phyloP scores from a whole-genome alignment of 768 basidiomycete species.

The Psilocybe sp. region DNA sequence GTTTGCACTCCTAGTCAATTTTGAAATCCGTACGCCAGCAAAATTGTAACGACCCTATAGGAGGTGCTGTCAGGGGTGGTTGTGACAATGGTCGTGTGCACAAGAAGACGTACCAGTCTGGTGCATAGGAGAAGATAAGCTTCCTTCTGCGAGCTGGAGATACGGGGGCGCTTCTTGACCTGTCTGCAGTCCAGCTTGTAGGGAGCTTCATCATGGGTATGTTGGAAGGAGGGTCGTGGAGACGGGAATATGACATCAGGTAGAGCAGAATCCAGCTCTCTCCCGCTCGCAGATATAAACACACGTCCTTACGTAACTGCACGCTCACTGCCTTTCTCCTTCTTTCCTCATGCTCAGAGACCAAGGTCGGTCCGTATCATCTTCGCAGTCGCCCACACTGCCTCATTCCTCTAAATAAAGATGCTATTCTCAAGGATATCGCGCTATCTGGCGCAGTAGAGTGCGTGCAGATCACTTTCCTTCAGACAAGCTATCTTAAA shows the following conservation, averaged over 20 bases:
- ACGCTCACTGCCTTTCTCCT: too few relatives aligned
- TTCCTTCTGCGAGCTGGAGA: slow-evolving; percentile 32
- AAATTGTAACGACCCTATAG: slow-evolving; percentile 63
- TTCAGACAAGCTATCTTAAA: slow-evolving; percentile 45
- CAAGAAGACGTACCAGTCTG: slow-evolving; percentile 60
- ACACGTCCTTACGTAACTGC: background rate
- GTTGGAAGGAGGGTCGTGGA: slow-evolving; percentile 13
- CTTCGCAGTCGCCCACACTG: too few relatives aligned
- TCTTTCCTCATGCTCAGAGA: too few relatives aligned
- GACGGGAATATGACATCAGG: slow-evolving; percentile 29
- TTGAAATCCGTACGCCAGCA: slow-evolving; percentile 52
- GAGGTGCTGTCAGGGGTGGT: background rate
- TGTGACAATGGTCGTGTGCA: background rate
- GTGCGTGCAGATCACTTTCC: slow-evolving; percentile 40
- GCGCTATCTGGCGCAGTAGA: slow-evolving; percentile 64
- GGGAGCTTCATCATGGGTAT: too few relatives aligned
- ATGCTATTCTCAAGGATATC: slow-evolving; percentile 55
- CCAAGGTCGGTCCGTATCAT: too few relatives aligned
- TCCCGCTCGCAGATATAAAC: background rate
- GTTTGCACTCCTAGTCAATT: background rate
- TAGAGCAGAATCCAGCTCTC: too few relatives aligned
- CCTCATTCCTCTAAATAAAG: slow-evolving; percentile 26
- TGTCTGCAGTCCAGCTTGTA: slow-evolving; percentile 5
- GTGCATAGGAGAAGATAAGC: slow-evolving; percentile 63
- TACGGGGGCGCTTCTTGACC: slow-evolving; percentile 19